Evolutionary conservation across 176 grass and related monocot species (phyloP), one percentile per base, ranked within the genome.

Genomic region (Avena atlantica): DNA sequence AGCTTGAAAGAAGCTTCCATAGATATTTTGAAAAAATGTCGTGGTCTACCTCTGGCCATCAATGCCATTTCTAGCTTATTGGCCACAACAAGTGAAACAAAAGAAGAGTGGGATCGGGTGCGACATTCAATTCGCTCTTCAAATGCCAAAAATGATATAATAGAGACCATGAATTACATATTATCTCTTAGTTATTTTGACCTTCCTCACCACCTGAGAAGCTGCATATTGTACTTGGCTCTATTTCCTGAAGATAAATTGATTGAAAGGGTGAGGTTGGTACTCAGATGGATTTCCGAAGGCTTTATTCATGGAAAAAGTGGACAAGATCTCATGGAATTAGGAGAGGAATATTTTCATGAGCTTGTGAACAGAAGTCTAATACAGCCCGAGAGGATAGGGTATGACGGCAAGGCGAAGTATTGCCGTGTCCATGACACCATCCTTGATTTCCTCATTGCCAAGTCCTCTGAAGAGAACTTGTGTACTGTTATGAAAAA

Each of bases 271-370:
- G 0, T 12, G 0, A 27, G 42, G 10, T 53, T 88, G 24, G 69
- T 83, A 29, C 21, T 6, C 58, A 88, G n/a, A 83, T 88, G 86
- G 86, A 88, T 88, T 57, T 70, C 79, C 10, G 76, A 88, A 45
- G 86, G 78, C 19, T 88, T 88, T 31, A 76, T 88, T 29, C 21
- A 47, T 25, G 60, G 15, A 47, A 21, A 74, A 76, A 19, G 14
- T 66, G 86, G 56, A 24, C 60, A 65, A 16, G 34, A 82, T 51
- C 47, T 62, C 2, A 58, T 76, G 21, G 56, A 83, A 53, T 7
- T 88, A 56, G 86, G 70, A 44, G 56, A 67, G 23, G 59, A 5
- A 23, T 83, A 53, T 83, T 88, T 88, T 25, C 40, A 83, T 74
- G 40, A 88, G 69, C 80, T 88, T 27, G 44, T 88, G 13, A 88